Base-by-base conservation (phyloP, 805 yeast species). In the Teunomyces atbi region DNA sequence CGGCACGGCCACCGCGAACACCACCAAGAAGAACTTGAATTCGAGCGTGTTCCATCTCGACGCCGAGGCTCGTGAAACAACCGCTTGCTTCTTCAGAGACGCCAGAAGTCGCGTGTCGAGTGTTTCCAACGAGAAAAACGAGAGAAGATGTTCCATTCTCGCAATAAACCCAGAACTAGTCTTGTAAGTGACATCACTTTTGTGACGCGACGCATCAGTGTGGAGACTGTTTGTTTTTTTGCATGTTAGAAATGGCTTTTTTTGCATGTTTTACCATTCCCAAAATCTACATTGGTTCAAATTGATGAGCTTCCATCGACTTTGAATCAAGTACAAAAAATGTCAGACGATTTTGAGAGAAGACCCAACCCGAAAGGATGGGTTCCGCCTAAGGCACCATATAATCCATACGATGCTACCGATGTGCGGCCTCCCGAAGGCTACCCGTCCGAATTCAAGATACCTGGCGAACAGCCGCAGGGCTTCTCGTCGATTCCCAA, bases 381-480 rank as follows among this genome's bases (percentile, higher is more conserved):
- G 94, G 76, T 77, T 0, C 87, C 82, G 1, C 96, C 96, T 7
- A 79, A 76, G 51, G 92, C 91, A 1, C 94, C 94, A 1, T 89
- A 86, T 61, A 88, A 88, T 56, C 96, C 96, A 5, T 89, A 82
- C 58, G 96, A 88, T 59, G 86, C 91, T 0, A 66, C 78, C 1
- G 96, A 88, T 59, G 60, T 70, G 34, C 72, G 96, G 39, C 96
- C 96, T 0, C 78, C 95, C 0, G 82, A 83, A 59, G 96, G 96
- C 2, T 88, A 89, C 53, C 96, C 96, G 1, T 83, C 90, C 20
- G 96, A 88, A 61, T 89, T 76, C 68, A 73, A 78, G 47, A 66
- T 83, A 1, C 92, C 94, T 0, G 83, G 87, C 1, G 69, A 73
- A 35, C 73, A 78, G 27, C 81, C 86, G 21, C 61, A 65, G 15